Conservation (phyloP, 2,329 filamentous ascomycete species). For the Pseudocercospora musae region DNA sequence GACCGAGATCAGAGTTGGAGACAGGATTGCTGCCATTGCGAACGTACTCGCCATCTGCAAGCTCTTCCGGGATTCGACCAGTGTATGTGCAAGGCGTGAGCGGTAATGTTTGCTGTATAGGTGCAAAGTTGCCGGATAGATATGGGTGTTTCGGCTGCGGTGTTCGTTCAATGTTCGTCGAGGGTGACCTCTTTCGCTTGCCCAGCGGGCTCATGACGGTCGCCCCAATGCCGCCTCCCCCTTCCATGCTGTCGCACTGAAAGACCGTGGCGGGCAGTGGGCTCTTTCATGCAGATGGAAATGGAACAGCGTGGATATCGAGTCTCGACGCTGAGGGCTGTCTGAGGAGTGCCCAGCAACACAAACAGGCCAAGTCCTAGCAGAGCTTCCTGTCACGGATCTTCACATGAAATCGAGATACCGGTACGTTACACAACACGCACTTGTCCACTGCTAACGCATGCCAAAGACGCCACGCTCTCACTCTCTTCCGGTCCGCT, state of each 20-base stretch:
- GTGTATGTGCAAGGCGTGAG: constrained; percentile 57
- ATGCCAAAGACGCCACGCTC: background rate
- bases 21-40: constrained; percentile 69
- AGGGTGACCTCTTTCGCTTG: constrained; percentile 33
- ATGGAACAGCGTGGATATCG: too few relatives aligned
- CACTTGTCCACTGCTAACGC: background rate
- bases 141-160: constrained; percentile 43
- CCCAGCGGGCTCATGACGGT: background rate
- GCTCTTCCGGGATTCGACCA: constrained; percentile 61
- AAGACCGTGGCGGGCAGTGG: background rate
- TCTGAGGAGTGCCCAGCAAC: background rate
- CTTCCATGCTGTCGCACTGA: background rate
- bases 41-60: constrained; percentile 67
- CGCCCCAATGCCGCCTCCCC: background rate
- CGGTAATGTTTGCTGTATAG: constrained; percentile 54
- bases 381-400: background rate
- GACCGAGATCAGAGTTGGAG: constrained; percentile 56
- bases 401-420: background rate
- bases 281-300: background rate
- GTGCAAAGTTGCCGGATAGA: constrained; percentile 67
- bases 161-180: constrained; percentile 30
- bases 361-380: background rate
- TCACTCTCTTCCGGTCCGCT: background rate
- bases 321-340: background rate
- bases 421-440: too few relatives aligned